Conservation (phyloP, 768 basidiomycete species). For the Auricularia sp. region DNA sequence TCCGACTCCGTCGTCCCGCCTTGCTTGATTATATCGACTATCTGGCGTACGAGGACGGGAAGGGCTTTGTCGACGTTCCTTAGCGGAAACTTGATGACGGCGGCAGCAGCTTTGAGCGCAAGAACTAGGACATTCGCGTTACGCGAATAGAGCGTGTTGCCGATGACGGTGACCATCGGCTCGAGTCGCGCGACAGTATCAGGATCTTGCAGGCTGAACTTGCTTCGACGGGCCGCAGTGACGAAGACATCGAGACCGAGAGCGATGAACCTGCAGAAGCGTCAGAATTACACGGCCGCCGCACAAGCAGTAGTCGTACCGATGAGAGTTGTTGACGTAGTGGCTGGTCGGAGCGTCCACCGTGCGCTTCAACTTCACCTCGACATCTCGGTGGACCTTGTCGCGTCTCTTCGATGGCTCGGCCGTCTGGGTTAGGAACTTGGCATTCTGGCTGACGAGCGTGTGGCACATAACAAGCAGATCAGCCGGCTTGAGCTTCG, state of each 20-base stretch:
- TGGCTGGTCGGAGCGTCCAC: conserved; percentile 45
- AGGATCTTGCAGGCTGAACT: conserved; percentile 73
- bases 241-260: conserved; percentile 90
- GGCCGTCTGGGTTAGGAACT: conserved; percentile 61
- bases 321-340: conserved; percentile 79
- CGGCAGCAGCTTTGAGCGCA: conserved; percentile 69
- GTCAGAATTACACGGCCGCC: conserved; percentile 4
- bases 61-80: conserved; percentile 63
- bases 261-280: conserved; percentile 56
- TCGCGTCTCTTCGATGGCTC: conserved; percentile 21
- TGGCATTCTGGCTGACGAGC: conserved; percentile 81
- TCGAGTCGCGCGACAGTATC: conserved; percentile 75
- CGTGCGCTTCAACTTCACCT: conserved; percentile 72
- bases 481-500: conserved; percentile 54
- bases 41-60: conserved; percentile 75
- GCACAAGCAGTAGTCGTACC: conserved; percentile 34
- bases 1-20: conserved; percentile 85
- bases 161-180: conserved; percentile 75
- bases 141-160: conserved; percentile 84
- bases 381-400: conserved; percentile 41
- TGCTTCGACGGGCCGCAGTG: conserved; percentile 74
- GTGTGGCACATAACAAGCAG: conserved; percentile 79
- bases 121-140: conserved; percentile 63
- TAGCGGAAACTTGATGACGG: conserved; percentile 76
- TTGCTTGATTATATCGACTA: conserved; percentile 70